Conservation (phyloP, 2,329 filamentous ascomycete species). For the Bipolaris gigantea region DNA sequence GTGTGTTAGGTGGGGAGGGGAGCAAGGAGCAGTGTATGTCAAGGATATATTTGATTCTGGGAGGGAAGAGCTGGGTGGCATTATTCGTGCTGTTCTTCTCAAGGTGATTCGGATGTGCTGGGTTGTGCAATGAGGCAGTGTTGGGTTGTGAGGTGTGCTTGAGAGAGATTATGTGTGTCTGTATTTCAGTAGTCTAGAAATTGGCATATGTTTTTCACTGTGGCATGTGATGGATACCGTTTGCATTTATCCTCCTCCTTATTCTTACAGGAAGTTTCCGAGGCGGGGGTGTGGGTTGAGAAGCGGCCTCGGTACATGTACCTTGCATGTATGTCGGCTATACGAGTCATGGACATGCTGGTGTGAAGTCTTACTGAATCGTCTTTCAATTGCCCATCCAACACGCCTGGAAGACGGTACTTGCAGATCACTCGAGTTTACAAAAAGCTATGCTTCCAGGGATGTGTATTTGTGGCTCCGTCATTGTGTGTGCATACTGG, state of each 20-base stretch:
- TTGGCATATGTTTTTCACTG: neutral
- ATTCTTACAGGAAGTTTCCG: neutral
- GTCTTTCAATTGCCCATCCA: neutral
- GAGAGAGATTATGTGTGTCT: neutral
- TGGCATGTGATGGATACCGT: neutral
- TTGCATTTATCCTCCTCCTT: neutral
- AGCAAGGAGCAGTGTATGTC: constrained; percentile 30
- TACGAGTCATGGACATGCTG: constrained; percentile 8
- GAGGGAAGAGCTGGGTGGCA: constrained; percentile 6
- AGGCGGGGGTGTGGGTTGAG: neutral
- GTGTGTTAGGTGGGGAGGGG: constrained; percentile 28
- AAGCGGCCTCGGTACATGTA: constrained; percentile 9
- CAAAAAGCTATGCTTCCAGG: neutral
- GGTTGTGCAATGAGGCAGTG: neutral
- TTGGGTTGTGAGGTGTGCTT: neutral
- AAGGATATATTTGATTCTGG: constrained; percentile 31
- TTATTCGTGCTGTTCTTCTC: neutral
- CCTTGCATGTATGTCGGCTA: constrained; percentile 3
- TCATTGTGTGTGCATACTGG: neutral
- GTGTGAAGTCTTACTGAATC: neutral
- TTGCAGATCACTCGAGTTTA: neutral
- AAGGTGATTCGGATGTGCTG: neutral
- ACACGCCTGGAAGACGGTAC: neutral
- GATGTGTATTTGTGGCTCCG: neutral
- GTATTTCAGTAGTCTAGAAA: neutral